Percentiles rank a stretch among this genome's conserved stretches.
These are phyloP conservation scores for Haplosporangium sp. DNA, from an alignment of 371 early-diverging fungal species.

Conservation along the genomic window DNA sequence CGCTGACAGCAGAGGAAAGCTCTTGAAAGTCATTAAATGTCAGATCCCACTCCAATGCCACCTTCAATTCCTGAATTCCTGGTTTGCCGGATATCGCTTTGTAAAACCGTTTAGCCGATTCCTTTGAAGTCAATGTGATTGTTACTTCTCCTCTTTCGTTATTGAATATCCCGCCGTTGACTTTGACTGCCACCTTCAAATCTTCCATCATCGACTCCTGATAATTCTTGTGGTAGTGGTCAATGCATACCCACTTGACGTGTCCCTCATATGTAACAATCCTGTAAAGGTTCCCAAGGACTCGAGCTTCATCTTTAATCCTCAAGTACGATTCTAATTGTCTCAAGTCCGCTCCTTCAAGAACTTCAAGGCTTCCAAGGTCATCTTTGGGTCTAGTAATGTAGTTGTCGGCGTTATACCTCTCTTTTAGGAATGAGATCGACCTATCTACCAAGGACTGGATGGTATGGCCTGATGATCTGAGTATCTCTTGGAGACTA, in stretches of 20 bases:
- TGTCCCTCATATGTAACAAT: constrained; percentile 18
- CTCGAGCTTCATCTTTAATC: constrained; percentile 4
- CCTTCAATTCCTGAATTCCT: constrained; percentile 3
- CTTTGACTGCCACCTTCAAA: background rate
- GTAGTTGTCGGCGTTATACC: background rate
- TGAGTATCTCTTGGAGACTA: background rate
- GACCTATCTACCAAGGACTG: constrained; percentile 1
- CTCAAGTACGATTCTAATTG: constrained; percentile 17
- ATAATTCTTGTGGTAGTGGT: constrained; percentile 21
- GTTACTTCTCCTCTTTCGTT: constrained; percentile 7
- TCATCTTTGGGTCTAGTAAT: background rate
- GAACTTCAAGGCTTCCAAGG: background rate
- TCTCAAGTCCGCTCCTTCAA: constrained; percentile 23
- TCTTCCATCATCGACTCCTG: background rate
- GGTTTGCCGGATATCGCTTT: constrained; percentile 2
- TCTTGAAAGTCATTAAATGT: constrained; percentile 12
- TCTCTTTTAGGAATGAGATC: constrained; percentile 1
- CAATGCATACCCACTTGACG: constrained; percentile 37
- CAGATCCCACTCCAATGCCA: constrained; percentile 14
- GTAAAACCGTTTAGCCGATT: constrained; percentile 13
- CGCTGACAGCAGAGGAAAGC: constrained; percentile 4
- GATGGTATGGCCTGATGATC: background rate
- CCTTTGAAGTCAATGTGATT: background rate
- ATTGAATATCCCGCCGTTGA: background rate
- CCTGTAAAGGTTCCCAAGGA: constrained; percentile 25